Percentiles rank a stretch among this genome's conserved stretches.
Evolutionary conservation across 1,284 basidiomycete genomes (phyloP).

Genomic region (Phellinidium pouzarii): DNA sequence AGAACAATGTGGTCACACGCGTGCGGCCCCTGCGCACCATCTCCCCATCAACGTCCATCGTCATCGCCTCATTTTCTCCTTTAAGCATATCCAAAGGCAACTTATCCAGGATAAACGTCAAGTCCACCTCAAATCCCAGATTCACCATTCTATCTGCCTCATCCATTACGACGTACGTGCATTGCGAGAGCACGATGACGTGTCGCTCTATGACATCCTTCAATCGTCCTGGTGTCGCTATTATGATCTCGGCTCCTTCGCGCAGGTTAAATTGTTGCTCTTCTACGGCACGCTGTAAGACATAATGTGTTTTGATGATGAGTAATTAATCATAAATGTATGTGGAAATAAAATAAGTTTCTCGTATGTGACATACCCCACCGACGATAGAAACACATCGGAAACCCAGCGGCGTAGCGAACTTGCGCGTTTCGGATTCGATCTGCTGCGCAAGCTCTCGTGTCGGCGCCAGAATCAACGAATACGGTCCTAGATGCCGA

Average conservation of each 20-base stretch:
- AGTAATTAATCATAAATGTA: neutral
- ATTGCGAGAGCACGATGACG: slow-evolving; percentile 92
- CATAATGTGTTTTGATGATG: neutral
- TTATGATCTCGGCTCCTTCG: slow-evolving; percentile 95
- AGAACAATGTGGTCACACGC: slow-evolving; percentile 89
- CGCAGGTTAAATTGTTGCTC: slow-evolving; percentile 96
- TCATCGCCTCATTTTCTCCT: slow-evolving; percentile 64
- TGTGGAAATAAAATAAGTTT: slow-evolving; percentile 5
- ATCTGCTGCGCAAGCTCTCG: slow-evolving; percentile 98
- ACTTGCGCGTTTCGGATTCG: slow-evolving; percentile 87
- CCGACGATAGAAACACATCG: slow-evolving; percentile 96
- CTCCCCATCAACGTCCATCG: slow-evolving; percentile 63
- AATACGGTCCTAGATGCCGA: slow-evolving; percentile 88
- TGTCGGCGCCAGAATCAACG: slow-evolving; percentile 91
- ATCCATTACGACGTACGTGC: slow-evolving; percentile 98
- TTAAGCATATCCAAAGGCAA: slow-evolving; percentile 83
- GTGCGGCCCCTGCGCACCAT: slow-evolving; percentile 70
- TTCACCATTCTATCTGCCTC: slow-evolving; percentile 99
- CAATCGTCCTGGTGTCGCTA: slow-evolving; percentile 95
- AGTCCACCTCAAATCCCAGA: slow-evolving; percentile 90
- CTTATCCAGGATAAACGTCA: slow-evolving; percentile 93
- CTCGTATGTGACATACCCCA: slow-evolving; percentile 65
- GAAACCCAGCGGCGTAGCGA: slow-evolving; percentile 82
- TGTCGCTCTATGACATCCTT: slow-evolving; percentile 97
- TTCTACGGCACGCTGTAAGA: slow-evolving; percentile 72